Base-by-base conservation (phyloP, 805 yeast genomes). In the Candida stauntonica region DNA sequence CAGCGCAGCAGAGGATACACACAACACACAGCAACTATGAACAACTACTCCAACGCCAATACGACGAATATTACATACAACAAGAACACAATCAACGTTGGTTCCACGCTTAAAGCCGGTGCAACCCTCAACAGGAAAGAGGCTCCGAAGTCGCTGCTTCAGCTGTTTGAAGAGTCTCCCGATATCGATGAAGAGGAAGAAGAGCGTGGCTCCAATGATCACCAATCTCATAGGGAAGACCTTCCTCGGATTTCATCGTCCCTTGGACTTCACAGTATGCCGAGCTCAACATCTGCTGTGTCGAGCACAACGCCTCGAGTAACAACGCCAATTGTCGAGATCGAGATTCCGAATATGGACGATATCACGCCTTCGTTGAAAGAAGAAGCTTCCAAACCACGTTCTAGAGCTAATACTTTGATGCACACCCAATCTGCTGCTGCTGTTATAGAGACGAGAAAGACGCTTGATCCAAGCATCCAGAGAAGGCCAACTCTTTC, bases 321-420 rank as follows among this genome's bases (percentile, higher is more conserved):
- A 14, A 70, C 75, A 8, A 73, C 83, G 0, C 82, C 86, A 2
- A 68, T 81, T 3, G 73, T 73, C 20, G 73, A 73, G 43, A 74
- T 73, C 43, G 89, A 82, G 55, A 84, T 83, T 29, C 91, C 91
- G 5, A 77, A 72, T 45, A 76, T 80, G 72, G 81, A 75, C 38
- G 68, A 65, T 1, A 51, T 63, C 30, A 58, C 49, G 33, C 33
- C 52, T 3, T 19, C 39, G 29, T 38, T 35, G 57, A 29, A 19
- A 19, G 50, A 46, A 29, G 46, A 39, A 18, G 42, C 44, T 35
- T 19, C 40, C 26, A 41, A 43, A 35, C 20, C 51, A 21, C 44
- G 63, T 36, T 58, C 62, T 11, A 51, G 61, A 46, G 55, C 62
- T 5, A 52, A 58, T 19, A 61, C 66, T 0, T 31, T 59, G 4